Evolutionary conservation across 139 green algal genomes (phyloP), one percentile per base, ranked within the genome.

Genomic region (Monoraphidium neglectum): DNA sequence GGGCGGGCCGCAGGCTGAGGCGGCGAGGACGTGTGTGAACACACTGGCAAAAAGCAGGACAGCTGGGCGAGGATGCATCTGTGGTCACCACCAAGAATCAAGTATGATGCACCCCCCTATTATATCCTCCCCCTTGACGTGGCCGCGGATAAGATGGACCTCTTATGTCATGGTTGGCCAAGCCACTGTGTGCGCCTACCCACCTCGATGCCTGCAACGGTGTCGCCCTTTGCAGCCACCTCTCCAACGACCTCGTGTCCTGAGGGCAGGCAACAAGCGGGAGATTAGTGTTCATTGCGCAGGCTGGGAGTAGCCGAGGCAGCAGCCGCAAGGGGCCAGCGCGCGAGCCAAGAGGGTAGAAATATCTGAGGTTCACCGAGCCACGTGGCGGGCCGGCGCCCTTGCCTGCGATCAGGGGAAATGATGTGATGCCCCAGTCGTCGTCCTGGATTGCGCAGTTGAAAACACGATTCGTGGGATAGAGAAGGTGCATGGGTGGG

Each of bases 391-490:
- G 8, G 2, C 35, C n/a, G 57, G 40, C 65, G 30, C 70, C 76
- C 33, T 81, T 51, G 2, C 76, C 83, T 26, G 75, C 75, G 33
- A 90, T 82, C 47, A 90, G 71, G 62, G 84, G 82, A 46, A 76
- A 89, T 4, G 46, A 69, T 54, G 38, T 70, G 8, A 80, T 35
- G 54, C 79, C 78, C 84, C 86, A 90, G n/a, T 91, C 82, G 47
- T 88, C 53, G 28, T 89, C 77, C 69, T 81, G 65, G 62, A 32
- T 46, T 30, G 1, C n/a, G 62, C 5, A 51, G 35, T n/a, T n/a
- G n/a, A n/a, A n/a, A n/a, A n/a, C n/a, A n/a, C n/a, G n/a, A n/a
- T n/a, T n/a, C n/a, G n/a, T n/a, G n/a, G n/a, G n/a, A n/a, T n/a
- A n/a, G n/a, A n/a, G n/a, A n/a, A n/a, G n/a, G n/a, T n/a, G n/a